phyloP scores from a whole-genome alignment of 768 basidiomycete genomes.

The Tulasnella sp. region DNA sequence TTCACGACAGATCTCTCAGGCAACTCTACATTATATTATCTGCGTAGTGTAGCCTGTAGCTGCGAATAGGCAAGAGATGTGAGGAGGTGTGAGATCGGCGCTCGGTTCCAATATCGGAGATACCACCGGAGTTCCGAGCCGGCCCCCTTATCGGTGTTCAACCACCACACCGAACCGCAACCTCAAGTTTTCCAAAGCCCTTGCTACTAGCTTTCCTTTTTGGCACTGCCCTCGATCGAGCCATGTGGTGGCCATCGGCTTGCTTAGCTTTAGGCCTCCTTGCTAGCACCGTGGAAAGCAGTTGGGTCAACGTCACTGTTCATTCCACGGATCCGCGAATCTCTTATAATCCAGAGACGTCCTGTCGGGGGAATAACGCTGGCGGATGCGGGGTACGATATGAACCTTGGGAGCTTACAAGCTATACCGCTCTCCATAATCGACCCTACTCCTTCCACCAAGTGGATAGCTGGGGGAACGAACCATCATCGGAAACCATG shows the following conservation, averaged over 20 bases:
- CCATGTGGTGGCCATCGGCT: slow-evolving; percentile 1
- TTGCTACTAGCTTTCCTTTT: not conserved
- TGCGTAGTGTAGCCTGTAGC: too few relatives aligned
- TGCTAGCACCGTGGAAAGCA: not conserved
- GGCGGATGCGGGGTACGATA: slow-evolving; percentile 6
- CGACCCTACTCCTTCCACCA: slow-evolving; percentile 13
- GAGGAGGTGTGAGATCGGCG: not conserved
- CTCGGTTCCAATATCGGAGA: not conserved
- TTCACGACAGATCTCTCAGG: too few relatives aligned
- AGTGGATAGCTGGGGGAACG: not conserved
- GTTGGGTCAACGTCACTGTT: slow-evolving; percentile 11
- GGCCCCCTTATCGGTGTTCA: not conserved
- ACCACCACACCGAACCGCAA: not conserved
- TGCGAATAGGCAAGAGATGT: too few relatives aligned
- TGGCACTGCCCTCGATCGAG: not conserved
- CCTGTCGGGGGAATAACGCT: not conserved
- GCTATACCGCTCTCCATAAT: not conserved
- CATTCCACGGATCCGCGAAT: slow-evolving; percentile 4
- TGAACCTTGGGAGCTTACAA: slow-evolving; percentile 10
- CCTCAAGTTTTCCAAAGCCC: not conserved
- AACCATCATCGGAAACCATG: not conserved
- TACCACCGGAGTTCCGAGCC: not conserved
- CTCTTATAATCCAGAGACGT: not conserved
- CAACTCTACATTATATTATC: too few relatives aligned
- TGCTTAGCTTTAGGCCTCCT: not conserved